Evolutionary conservation across 495 filamentous ascomycete species (phyloP), one percentile per base, ranked within the genome.

Genomic region (Glarea lozoyensis): DNA sequence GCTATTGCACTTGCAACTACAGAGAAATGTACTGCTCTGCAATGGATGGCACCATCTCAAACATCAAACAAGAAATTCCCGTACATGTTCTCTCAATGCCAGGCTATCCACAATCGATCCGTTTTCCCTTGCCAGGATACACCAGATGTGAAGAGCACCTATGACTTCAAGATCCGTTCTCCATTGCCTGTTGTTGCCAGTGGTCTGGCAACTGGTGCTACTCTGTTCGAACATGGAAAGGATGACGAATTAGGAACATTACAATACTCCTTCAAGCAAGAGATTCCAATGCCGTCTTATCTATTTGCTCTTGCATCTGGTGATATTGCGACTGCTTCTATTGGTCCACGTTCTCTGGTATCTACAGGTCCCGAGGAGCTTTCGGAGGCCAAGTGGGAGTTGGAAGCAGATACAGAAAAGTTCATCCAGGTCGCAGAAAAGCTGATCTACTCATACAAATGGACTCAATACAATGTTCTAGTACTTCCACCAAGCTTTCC

Each of bases 31-130:
- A 94, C 88, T 5, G 90, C 89, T 0, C 69, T 96, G 37, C 89
- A 94, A 63, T 97, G 90, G 90, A 67, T 97, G 61, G 86, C 80
- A 0, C 83, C 86, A 6, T 79, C 81, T 17, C 90, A 98, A 67
- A 95, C 90, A 2, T 84, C 81, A 34, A 94, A 92, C 69, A 86
- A 84, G 61, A 88, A 89, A 54, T 81, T 87, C 52, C 90, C 90
- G 6, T 96, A 95, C 59, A 92, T 96, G 80, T 96, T 95, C 70
- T 90, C 86, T 27, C 90, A 97, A 75, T 94, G 88, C 62, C 90
- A 98, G 67, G 88, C 89, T 29, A 98, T 98, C 51, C 86, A 96
- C 53, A 86, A 84, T 19, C 76, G 90, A 37, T 94, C 87, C 17
- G 72, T 96, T 41, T 94, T 95, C 61, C 92, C 92, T 10, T 96